Conservation (phyloP, 2,329 filamentous ascomycete species). For the Neoascochyta sp. region DNA sequence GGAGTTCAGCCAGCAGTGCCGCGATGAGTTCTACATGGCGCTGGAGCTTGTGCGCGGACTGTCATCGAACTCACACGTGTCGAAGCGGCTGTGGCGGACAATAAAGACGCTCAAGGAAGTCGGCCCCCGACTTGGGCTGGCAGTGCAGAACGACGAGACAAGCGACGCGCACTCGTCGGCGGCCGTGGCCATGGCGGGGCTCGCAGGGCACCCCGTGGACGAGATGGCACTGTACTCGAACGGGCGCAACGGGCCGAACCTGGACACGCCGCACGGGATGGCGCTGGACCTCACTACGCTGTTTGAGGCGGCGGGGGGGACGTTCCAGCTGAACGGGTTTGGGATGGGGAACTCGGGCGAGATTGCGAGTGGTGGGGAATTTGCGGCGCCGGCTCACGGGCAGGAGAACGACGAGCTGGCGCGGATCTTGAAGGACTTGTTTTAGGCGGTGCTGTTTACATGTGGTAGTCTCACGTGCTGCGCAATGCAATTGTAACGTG, state of each 20-base stretch:
- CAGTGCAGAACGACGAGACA: slow-evolving; percentile 42
- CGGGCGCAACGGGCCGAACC: slow-evolving; percentile 29
- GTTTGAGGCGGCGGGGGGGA: slow-evolving; percentile 61
- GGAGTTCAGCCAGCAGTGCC: slow-evolving; percentile 63
- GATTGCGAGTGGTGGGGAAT: background rate
- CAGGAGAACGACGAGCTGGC: slow-evolving; percentile 60
- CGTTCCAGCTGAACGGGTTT: slow-evolving; percentile 21
- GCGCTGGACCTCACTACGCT: slow-evolving; percentile 61
- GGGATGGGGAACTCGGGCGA: slow-evolving; percentile 38
- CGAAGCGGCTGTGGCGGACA: slow-evolving; percentile 69
- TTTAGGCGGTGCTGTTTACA: slow-evolving; percentile 36
- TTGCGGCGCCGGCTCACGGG: slow-evolving; percentile 45
- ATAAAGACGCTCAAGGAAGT: slow-evolving; percentile 68
- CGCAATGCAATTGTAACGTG: background rate
- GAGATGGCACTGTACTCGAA: slow-evolving; percentile 50
- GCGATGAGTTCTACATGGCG: slow-evolving; percentile 75
- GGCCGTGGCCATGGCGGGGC: slow-evolving; percentile 62
- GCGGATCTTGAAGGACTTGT: slow-evolving; percentile 57
- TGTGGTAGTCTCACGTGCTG: background rate
- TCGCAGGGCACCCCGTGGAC: slow-evolving; percentile 61
- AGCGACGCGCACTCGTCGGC: slow-evolving; percentile 59
- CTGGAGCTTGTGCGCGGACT: slow-evolving; percentile 71
- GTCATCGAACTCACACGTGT: slow-evolving; percentile 67
- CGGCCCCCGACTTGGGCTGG: slow-evolving; percentile 64
- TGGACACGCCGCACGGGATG: slow-evolving; percentile 56